These are phyloP conservation scores for Jatropha multifida DNA, from an alignment of 441 rosid genomes.

Conservation along the genomic window DNA sequence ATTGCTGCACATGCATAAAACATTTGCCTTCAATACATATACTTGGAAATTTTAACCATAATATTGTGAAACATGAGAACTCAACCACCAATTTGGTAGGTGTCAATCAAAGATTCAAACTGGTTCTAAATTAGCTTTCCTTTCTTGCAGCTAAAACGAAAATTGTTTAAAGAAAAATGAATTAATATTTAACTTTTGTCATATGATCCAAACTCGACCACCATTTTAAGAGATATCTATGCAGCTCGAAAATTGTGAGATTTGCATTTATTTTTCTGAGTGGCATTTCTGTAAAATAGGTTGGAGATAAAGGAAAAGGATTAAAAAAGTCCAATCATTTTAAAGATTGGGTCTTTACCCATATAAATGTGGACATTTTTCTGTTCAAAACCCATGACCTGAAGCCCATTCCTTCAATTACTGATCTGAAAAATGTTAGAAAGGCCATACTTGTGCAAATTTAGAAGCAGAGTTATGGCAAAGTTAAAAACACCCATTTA, in stretches of 20 bases:
- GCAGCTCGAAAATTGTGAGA: too few relatives aligned
- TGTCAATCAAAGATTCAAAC: too few relatives aligned
- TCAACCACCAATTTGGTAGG: background rate
- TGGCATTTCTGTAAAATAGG: too few relatives aligned
- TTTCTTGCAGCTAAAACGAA: too few relatives aligned
- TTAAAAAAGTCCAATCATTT: background rate
- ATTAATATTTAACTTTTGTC: too few relatives aligned
- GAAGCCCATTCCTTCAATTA: slow-evolving; percentile 31
- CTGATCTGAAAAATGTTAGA: background rate
- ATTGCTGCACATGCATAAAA: background rate
- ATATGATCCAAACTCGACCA: too few relatives aligned
- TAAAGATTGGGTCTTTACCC: background rate
- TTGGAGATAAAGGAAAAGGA: too few relatives aligned
- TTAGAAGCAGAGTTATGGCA: slow-evolving; percentile 21
- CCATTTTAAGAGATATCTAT: too few relatives aligned
- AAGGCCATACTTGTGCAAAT: slow-evolving; percentile 16
- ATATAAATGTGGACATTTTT: slow-evolving; percentile 11
- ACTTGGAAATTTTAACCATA: background rate
- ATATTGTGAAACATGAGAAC: too few relatives aligned
- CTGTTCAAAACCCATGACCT: slow-evolving; percentile 25
- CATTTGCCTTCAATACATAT: background rate
- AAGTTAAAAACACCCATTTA: slow-evolving; percentile 22
- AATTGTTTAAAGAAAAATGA: too few relatives aligned
- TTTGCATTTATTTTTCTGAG: too few relatives aligned
- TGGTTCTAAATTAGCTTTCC: too few relatives aligned